phyloP scores from a whole-genome alignment of 495 filamentous ascomycete genomes.

The Podospora appendiculata region DNA sequence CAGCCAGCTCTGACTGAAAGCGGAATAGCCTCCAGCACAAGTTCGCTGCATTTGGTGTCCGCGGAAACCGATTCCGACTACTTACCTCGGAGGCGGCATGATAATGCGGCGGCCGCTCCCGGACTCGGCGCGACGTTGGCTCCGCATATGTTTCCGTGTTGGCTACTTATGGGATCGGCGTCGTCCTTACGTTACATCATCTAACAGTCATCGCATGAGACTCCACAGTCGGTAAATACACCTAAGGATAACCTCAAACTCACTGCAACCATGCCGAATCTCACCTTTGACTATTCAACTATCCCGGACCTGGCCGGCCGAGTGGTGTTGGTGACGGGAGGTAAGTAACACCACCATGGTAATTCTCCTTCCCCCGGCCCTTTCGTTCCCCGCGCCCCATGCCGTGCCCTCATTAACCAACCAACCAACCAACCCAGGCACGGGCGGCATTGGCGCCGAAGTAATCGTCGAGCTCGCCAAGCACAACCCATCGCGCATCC shows the following conservation, averaged over 20 bases:
- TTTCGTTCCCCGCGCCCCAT: neutral
- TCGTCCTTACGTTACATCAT: too few species aligned
- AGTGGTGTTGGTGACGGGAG: conserved; percentile 44
- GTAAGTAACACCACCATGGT: neutral
- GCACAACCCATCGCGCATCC: conserved; percentile 37
- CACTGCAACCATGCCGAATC: neutral
- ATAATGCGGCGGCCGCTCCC: too few species aligned
- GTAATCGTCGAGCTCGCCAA: conserved; percentile 24
- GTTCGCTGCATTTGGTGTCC: too few species aligned
- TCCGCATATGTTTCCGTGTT: too few species aligned
- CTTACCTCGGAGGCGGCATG: too few species aligned
- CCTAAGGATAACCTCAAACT: neutral
- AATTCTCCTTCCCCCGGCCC: neutral
- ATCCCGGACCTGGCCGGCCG: conserved; percentile 26
- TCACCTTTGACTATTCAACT: neutral
- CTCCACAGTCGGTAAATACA: too few species aligned
- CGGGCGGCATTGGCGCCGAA: conserved; percentile 3
- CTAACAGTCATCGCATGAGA: too few species aligned
- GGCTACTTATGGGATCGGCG: too few species aligned
- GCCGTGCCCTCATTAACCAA: neutral
- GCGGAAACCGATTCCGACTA: too few species aligned
- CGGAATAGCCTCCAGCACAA: too few species aligned
- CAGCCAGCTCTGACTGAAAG: too few species aligned
- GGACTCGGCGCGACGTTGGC: too few species aligned
- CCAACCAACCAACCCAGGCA: neutral